These are phyloP conservation scores for Mycena pura DNA, from an alignment of 768 basidiomycete species.

Conservation along the genomic window DNA sequence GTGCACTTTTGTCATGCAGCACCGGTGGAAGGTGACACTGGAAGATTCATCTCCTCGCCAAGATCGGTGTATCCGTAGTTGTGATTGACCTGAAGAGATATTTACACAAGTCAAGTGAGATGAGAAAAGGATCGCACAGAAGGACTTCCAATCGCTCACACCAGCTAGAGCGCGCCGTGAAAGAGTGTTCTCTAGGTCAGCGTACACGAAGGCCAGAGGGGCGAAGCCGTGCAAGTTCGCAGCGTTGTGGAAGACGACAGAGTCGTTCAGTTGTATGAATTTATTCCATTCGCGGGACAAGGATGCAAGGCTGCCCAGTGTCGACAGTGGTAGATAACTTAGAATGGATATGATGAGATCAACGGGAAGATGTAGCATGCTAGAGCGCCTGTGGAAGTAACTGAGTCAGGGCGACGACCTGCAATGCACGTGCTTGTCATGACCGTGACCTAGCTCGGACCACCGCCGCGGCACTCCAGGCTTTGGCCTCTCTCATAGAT, in stretches of 20 bases:
- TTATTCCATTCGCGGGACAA: slow-evolving; percentile 55
- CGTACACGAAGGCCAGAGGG: slow-evolving; percentile 33
- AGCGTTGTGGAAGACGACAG: slow-evolving; percentile 62
- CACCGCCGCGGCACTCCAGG: no score
- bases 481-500: no score
- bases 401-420: background rate
- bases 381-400: background rate
- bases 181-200: slow-evolving; percentile 39
- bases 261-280: slow-evolving; percentile 55
- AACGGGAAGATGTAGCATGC: slow-evolving; percentile 59
- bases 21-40: slow-evolving; percentile 38
- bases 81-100: slow-evolving; percentile 48
- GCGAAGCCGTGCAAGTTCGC: slow-evolving; percentile 59
- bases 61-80: slow-evolving; percentile 50
- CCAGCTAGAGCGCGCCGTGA: slow-evolving; percentile 44
- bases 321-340: slow-evolving; percentile 54
- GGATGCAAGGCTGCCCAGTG: slow-evolving; percentile 43
- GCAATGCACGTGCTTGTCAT: no score
- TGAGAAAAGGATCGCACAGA: slow-evolving; percentile 54
- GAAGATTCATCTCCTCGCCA: slow-evolving; percentile 64
- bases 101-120: background rate
- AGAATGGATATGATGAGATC: slow-evolving; percentile 62
- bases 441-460: no score
- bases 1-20: slow-evolving; percentile 55
- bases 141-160: slow-evolving; percentile 59